A percentile compares a stretch with the other conserved stretches of the same genome.
Evolutionary conservation across 352 stramenopile genomes (phyloP).

Genomic region (Globisporangium takayamanum): DNA sequence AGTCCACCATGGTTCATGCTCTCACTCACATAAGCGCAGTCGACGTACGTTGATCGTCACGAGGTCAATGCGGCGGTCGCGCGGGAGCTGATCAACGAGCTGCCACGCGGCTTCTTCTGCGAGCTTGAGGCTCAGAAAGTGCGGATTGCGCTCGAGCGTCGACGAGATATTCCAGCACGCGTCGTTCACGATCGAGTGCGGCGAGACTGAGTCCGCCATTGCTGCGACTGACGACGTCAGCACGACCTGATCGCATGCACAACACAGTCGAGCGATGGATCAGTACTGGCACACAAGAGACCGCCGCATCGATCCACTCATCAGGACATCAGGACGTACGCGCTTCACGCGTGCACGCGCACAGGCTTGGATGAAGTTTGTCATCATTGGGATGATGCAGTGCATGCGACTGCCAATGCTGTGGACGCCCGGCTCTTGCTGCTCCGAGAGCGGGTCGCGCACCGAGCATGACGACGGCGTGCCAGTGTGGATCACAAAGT

Average conservation of each 20-base stretch:
- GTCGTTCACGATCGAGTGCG: conserved; percentile 80
- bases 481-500: conserved; percentile 88
- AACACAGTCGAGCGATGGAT: neutral
- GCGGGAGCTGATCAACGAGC: conserved; percentile 79
- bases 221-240: conserved; percentile 82
- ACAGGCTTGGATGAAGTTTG: conserved; percentile 87
- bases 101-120: conserved; percentile 85
- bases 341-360: conserved; percentile 72
- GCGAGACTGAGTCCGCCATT: conserved; percentile 74
- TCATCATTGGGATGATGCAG: conserved; percentile 91
- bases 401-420: conserved; percentile 88
- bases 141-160: conserved; percentile 76
- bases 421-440: conserved; percentile 79
- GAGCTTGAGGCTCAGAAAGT: conserved; percentile 85
- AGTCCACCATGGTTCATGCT: neutral
- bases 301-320: conserved; percentile 6
- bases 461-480: conserved; percentile 84
- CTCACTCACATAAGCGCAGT: neutral
- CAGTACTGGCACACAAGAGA: neutral
- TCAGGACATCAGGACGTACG: conserved; percentile 2
- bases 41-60: conserved; percentile 79
- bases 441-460: conserved; percentile 78
- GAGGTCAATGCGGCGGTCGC: conserved; percentile 76
- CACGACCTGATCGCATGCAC: conserved; percentile 30
- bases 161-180: conserved; percentile 83